Evolutionary conservation across 2,329 filamentous ascomycete species (phyloP).

Genomic region (Diplodia seriata): DNA sequence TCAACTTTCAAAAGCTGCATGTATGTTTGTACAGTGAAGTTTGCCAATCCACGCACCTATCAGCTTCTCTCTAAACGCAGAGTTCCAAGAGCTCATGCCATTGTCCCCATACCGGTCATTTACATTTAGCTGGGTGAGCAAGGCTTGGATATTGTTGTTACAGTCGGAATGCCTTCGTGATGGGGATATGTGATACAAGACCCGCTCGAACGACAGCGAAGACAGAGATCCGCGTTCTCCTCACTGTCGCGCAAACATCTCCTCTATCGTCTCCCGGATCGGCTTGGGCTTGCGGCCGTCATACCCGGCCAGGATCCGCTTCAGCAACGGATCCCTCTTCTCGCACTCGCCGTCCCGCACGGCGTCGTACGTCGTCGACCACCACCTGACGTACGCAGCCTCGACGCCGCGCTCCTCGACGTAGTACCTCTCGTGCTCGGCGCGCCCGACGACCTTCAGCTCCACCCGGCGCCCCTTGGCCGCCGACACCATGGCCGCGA

Average conservation of each 20-base stretch:
- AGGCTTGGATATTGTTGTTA: too few relatives aligned
- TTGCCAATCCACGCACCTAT: too few relatives aligned
- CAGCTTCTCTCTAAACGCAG: too few relatives aligned
- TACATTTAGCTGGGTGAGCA: too few relatives aligned
- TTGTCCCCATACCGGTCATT: too few relatives aligned
- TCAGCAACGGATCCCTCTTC: slow-evolving; percentile 51
- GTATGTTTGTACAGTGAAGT: neutral
- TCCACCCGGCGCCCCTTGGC: slow-evolving; percentile 41
- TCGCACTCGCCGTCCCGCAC: slow-evolving; percentile 52
- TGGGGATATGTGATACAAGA: too few relatives aligned
- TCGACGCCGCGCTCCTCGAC: slow-evolving; percentile 47
- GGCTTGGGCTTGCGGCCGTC: slow-evolving; percentile 45
- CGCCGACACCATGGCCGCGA: slow-evolving; percentile 43
- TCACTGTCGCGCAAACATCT: slow-evolving; percentile 45
- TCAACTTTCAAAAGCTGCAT: neutral
- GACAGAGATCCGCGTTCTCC: neutral
- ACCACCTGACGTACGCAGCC: slow-evolving; percentile 52
- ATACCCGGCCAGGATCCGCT: slow-evolving; percentile 46
- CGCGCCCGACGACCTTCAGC: slow-evolving; percentile 47
- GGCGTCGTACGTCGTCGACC: slow-evolving; percentile 55
- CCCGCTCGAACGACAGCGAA: neutral
- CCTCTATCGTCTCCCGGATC: slow-evolving; percentile 50
- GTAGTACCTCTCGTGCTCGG: slow-evolving; percentile 53
- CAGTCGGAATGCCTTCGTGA: too few relatives aligned
- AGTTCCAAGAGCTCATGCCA: neutral